These are phyloP conservation scores for Coleophoma cylindrospora DNA, from an alignment of 2,329 filamentous ascomycete genomes.

Conservation along the genomic window DNA sequence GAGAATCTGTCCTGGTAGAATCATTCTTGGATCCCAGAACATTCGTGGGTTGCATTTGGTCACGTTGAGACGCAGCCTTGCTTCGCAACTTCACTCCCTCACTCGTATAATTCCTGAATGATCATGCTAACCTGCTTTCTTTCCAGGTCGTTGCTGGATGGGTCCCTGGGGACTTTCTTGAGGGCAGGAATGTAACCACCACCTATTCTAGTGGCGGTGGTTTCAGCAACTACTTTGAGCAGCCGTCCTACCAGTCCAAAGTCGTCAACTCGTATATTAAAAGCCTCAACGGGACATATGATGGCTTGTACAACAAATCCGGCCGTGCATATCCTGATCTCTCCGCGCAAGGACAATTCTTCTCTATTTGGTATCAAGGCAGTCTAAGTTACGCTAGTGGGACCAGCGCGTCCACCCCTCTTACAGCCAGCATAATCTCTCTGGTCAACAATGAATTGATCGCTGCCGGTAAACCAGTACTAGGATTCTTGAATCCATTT, in stretches of 20 bases:
- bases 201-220: constrained; percentile 39
- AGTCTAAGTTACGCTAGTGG: constrained; percentile 33
- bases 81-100: too few species aligned
- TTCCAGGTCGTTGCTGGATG: too few species aligned
- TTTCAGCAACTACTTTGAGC: constrained; percentile 45
- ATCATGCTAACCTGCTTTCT: too few species aligned
- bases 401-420: constrained; percentile 48
- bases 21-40: too few species aligned
- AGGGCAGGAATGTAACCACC: too few species aligned
- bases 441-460: constrained; percentile 58
- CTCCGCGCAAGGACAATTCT: constrained; percentile 27
- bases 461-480: constrained; percentile 35
- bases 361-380: constrained; percentile 9
- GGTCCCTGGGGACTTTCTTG: too few species aligned
- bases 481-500: constrained; percentile 37
- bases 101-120: too few species aligned
- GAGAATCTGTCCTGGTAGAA: too few species aligned
- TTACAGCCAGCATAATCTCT: constrained; percentile 49
- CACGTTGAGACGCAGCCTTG: too few species aligned
- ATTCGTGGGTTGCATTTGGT: too few species aligned
- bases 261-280: constrained; percentile 36
- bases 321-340: constrained; percentile 47
- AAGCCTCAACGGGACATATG: constrained; percentile 14
- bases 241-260: constrained; percentile 39
- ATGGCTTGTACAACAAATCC: constrained; percentile 38